These are phyloP conservation scores for Ophiostoma sp. DNA, from an alignment of 2,329 filamentous ascomycete species.

Conservation along the genomic window DNA sequence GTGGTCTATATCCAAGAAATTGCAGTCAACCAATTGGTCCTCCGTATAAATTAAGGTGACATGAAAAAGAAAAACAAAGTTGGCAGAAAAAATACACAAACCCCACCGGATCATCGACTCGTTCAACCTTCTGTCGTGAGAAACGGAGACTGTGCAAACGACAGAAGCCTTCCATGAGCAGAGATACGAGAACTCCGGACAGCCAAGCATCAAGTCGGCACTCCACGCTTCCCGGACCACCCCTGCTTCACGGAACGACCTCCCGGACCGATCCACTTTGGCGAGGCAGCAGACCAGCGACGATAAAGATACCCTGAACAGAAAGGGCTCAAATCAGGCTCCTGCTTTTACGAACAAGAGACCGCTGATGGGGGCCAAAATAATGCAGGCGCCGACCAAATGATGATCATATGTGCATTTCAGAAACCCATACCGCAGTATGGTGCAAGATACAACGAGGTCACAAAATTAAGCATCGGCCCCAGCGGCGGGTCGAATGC, in stretches of 20 bases:
- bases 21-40: not conserved
- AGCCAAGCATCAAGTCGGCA: not conserved
- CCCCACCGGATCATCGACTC: not conserved
- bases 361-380: not conserved
- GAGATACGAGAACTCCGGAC: not conserved
- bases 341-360: not conserved
- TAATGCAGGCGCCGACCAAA: not conserved
- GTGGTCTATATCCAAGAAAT: not conserved
- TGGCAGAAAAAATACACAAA: not conserved
- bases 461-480: constrained; percentile 17
- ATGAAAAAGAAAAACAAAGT: not conserved
- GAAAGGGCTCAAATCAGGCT: not conserved
- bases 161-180: not conserved
- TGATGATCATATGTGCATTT: not conserved
- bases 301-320: not conserved
- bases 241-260: not conserved
- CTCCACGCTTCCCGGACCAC: not conserved
- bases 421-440: not conserved
- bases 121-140: not conserved
- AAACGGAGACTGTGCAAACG: not conserved
- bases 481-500: constrained; percentile 19
- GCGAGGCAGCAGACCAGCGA: not conserved
- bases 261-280: not conserved
- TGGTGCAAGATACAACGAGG: not conserved
- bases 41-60: not conserved